These are phyloP conservation scores for Nitzschia sp. DNA, from an alignment of 108 stramenopile genomes.

Conservation along the genomic window DNA sequence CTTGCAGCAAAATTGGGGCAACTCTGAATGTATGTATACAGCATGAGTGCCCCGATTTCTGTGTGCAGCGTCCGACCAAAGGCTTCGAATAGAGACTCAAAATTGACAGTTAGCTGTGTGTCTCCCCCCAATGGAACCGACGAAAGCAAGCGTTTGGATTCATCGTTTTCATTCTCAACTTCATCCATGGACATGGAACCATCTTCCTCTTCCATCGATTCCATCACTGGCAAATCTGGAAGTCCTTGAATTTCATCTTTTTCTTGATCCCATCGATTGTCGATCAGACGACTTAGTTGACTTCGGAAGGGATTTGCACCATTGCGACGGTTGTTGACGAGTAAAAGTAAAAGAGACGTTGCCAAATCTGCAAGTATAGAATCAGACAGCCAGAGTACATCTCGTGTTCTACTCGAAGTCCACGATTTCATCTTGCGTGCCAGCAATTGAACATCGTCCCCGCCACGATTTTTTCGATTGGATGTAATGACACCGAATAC, in stretches of 20 bases:
- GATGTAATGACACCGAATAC: slow-evolving; percentile 40
- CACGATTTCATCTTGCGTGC: slow-evolving; percentile 11
- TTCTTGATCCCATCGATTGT: slow-evolving; percentile 69
- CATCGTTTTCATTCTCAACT: background rate
- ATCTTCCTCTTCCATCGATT: slow-evolving; percentile 3
- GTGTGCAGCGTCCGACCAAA: slow-evolving; percentile 69
- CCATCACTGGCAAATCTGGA: slow-evolving; percentile 28
- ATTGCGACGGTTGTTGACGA: slow-evolving; percentile 65
- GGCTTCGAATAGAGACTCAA: slow-evolving; percentile 69
- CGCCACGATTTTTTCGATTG: background rate
- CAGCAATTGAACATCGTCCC: background rate
- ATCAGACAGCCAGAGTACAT: slow-evolving; percentile 73
- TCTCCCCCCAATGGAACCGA: background rate
- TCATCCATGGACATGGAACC: slow-evolving; percentile 13
- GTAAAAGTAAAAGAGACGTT: slow-evolving; percentile 51
- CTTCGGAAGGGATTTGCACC: slow-evolving; percentile 56
- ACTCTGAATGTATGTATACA: slow-evolving; percentile 73
- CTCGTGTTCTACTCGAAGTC: slow-evolving; percentile 49
- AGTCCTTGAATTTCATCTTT: background rate
- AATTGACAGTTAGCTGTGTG: slow-evolving; percentile 53
- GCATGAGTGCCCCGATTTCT: slow-evolving; percentile 64
- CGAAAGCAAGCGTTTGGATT: background rate
- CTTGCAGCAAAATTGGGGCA: slow-evolving; percentile 70
- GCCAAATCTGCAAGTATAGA: slow-evolving; percentile 71
- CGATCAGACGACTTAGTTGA: slow-evolving; percentile 52